These are phyloP conservation scores for Lotmaria passim DNA, from an alignment of 208 protist species.

Conservation along the genomic window DNA sequence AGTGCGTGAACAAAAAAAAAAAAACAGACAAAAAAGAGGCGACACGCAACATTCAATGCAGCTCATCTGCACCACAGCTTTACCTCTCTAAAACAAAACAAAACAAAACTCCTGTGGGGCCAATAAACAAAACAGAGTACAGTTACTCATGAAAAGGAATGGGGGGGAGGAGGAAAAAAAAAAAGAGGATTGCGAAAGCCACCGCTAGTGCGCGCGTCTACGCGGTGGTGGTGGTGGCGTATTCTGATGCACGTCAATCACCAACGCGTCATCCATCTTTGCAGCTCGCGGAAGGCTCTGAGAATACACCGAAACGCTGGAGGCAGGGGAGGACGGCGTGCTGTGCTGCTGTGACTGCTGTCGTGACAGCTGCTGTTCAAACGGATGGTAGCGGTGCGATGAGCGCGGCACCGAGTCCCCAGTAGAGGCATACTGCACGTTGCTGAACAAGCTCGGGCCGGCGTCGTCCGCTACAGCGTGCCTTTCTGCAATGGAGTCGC, in stretches of 20 bases:
- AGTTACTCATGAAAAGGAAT: no score
- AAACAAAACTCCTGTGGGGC: background rate
- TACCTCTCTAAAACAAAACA: no score
- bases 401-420: background rate
- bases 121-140: no score
- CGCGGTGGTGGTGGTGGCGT: background rate
- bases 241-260: background rate
- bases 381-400: background rate
- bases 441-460: background rate
- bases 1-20: no score
- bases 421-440: conserved; percentile 3
- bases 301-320: background rate
- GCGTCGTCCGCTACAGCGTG: background rate
- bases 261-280: background rate
- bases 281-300: background rate
- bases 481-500: background rate
- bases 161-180: background rate
- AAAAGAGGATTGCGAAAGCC: background rate
- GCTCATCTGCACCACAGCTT: no score
- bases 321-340: background rate
- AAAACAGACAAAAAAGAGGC: no score
- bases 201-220: background rate
- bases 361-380: no score
- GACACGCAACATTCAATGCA: no score
- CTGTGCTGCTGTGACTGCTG: background rate